Conservation (phyloP, 305 asterid genomes). For the Fraxinus latifolia region DNA sequence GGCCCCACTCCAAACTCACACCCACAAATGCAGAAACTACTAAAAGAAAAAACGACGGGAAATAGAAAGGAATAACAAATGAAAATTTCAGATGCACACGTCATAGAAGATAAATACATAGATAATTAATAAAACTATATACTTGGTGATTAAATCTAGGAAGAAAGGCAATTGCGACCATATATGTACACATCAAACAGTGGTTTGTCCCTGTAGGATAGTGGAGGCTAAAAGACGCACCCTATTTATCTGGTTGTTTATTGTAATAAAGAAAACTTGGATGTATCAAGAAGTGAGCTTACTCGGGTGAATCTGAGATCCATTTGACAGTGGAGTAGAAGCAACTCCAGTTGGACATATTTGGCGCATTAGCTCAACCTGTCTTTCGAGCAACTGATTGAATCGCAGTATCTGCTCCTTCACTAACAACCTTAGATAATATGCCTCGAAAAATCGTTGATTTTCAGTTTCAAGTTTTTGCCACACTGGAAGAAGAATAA, state of each 20-base stretch:
- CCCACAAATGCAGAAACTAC: neutral
- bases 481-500: slow-evolving; percentile 55
- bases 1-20: neutral
- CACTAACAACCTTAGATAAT: slow-evolving; percentile 53
- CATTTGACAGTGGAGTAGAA: slow-evolving; percentile 41
- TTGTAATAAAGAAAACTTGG: neutral
- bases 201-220: neutral
- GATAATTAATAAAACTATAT: neutral
- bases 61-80: neutral
- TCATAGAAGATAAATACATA: neutral
- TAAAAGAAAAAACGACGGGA: neutral
- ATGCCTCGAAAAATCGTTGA: slow-evolving; percentile 58
- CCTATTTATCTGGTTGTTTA: neutral
- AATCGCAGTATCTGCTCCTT: slow-evolving; percentile 63
- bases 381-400: slow-evolving; percentile 64
- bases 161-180: neutral
- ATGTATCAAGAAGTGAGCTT: slow-evolving; percentile 27
- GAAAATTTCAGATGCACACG: neutral
- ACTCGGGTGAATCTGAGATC: slow-evolving; percentile 51
- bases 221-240: neutral
- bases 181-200: neutral
- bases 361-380: slow-evolving; percentile 55
- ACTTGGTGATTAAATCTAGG: neutral
- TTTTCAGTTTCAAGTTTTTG: slow-evolving; percentile 68
- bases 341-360: slow-evolving; percentile 38